These are phyloP conservation scores for Sphagnum tenellum DNA, from an alignment of 225 moss, liverwort and hornwort genomes.

Conservation along the genomic window DNA sequence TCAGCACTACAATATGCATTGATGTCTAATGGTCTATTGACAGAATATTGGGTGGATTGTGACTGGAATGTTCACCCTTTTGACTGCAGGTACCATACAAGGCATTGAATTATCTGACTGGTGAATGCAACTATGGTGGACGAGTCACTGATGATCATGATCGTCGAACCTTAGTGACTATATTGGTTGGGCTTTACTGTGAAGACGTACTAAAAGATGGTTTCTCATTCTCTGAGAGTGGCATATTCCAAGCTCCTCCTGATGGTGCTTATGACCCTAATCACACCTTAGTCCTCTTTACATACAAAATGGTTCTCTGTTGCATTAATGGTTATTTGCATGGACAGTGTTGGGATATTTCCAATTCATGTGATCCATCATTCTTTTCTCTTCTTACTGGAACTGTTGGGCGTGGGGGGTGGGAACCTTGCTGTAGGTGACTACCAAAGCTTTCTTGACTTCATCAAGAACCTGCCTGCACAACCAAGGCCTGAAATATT, in stretches of 20 bases:
- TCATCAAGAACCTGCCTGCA: constrained; percentile 63
- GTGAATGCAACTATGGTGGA: constrained; percentile 93
- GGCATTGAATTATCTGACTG: constrained; percentile 72
- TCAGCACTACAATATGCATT: too few species aligned
- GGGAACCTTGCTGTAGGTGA: constrained; percentile 26
- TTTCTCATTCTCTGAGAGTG: constrained; percentile 76
- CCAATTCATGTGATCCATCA: too few species aligned
- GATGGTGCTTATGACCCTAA: constrained; percentile 25
- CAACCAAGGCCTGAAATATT: constrained; percentile 75
- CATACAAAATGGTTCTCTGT: too few species aligned
- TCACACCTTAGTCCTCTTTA: too few species aligned
- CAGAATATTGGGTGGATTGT: too few species aligned
- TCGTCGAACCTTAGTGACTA: constrained; percentile 72
- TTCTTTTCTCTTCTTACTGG: too few species aligned
- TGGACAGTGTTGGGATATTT: too few species aligned
- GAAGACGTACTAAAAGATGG: constrained; percentile 26
- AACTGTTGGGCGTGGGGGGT: too few species aligned
- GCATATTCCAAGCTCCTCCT: constrained; percentile 58
- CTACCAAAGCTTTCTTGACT: constrained; percentile 53
- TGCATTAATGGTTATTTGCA: too few species aligned
- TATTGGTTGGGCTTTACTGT: constrained; percentile 59
- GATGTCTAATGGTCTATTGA: too few species aligned
- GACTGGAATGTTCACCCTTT: too few species aligned
- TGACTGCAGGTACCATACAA: constrained; percentile 60
- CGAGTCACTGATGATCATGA: constrained; percentile 90